Evolutionary conservation across 139 green algal genomes (phyloP).

Genomic region (Gonium pectorale): DNA sequence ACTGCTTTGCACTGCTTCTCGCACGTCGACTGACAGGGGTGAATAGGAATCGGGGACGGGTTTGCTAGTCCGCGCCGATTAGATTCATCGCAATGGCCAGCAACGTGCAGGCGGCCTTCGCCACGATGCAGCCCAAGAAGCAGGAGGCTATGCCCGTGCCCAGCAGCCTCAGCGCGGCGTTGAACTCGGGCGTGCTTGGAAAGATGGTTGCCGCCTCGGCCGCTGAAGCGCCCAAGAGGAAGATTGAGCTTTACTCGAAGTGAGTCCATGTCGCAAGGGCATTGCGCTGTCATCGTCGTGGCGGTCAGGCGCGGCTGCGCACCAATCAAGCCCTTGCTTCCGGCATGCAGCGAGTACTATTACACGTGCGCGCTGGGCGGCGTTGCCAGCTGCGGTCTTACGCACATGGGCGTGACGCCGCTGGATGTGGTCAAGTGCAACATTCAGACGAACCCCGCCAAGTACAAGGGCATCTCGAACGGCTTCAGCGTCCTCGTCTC

Average conservation of each 20-base stretch:
- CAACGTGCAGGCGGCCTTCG: slow-evolving; percentile 26
- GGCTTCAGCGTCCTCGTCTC: slow-evolving; percentile 78
- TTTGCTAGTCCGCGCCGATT: too few species aligned
- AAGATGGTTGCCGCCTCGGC: slow-evolving; percentile 63
- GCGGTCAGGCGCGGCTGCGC: background rate
- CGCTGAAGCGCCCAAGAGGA: slow-evolving; percentile 48
- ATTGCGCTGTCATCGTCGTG: too few species aligned
- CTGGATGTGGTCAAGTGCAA: slow-evolving; percentile 97
- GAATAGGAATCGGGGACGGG: too few species aligned
- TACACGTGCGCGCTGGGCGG: slow-evolving; percentile 46
- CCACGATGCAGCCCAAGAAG: slow-evolving; percentile 44
- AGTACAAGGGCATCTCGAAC: slow-evolving; percentile 75
- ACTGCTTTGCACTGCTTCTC: too few species aligned
- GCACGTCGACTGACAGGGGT: too few species aligned
- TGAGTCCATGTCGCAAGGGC: background rate
- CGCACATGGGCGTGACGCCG: slow-evolving; percentile 84
- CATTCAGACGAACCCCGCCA: slow-evolving; percentile 69
- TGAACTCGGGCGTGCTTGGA: slow-evolving; percentile 24
- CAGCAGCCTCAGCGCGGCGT: background rate
- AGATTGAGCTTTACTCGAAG: slow-evolving; percentile 74
- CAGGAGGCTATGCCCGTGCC: slow-evolving; percentile 6
- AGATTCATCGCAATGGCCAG: background rate
- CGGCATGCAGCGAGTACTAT: slow-evolving; percentile 40
- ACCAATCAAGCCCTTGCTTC: background rate
- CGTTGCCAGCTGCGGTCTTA: slow-evolving; percentile 69